Base-by-base conservation (phyloP, 1,284 basidiomycete species). In the Rhodotorula mucilaginosa region DNA sequence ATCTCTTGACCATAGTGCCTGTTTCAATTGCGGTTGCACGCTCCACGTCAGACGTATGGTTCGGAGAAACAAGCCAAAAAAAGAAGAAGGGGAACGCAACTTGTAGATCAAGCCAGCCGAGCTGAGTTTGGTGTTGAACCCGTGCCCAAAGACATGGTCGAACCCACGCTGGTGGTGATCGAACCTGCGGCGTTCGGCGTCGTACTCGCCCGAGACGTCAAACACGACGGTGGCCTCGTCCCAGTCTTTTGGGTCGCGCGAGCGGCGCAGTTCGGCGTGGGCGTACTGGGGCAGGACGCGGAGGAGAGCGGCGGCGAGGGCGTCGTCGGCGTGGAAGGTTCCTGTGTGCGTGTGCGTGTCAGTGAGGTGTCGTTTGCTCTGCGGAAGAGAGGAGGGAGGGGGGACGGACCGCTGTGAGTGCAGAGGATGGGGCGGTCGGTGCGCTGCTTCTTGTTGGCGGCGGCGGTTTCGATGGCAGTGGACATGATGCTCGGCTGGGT, bases 251-350 rank as follows among this genome's bases (percentile, higher is more conserved):
- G 90, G 88, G 80, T 97, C 93, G 65, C 96, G 87, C 59, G 88
- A 90, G 52, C 93, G 87, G 78, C 89, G 89, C 58, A 97, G 80
- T 75, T 86, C 92, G 78, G 92, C 88, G 78, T 88, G 85, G 63
- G 85, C 86, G 82, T 92, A 98, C 34, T 86, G 83, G 31, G 86
- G 83, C 1, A 95, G 93, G 78, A 88, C 88, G 65, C 88, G 88
- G 57, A 99, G 85, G 70, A 99, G 85, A 82, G 90, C 93, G n/a
- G 97, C 92, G 1, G 93, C 93, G 29, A 97, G 86, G 0, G 93
- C 93, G 82, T 97, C 95, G 80, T 99, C 96, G 80, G 93, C 96
- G 80, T 99, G 96, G 82, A 97, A 97, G 0, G 92, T 93, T 18
- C 34, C 31, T 39, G 57, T 39, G 31, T 95, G 69, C 16, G 58